A percentile compares a stretch with the other conserved stretches of the same genome.
These are phyloP conservation scores for Diaporthe sp. DNA, from an alignment of 2,329 filamentous ascomycete species.

Conservation along the genomic window DNA sequence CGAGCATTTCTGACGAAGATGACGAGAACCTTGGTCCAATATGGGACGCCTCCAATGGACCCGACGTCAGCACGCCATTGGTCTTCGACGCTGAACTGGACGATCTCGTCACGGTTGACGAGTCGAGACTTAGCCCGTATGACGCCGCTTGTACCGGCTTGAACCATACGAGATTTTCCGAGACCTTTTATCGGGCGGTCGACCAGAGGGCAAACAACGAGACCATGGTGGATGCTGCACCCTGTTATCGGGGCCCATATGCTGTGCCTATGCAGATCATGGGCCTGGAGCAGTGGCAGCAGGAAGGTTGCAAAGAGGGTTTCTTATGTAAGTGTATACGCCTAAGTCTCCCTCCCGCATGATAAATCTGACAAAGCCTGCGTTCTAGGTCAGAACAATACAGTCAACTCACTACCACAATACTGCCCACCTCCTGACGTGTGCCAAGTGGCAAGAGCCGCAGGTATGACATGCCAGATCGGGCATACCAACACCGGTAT, in stretches of 20 bases:
- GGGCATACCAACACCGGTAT: slow-evolving; percentile 56
- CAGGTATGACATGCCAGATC: slow-evolving; percentile 51
- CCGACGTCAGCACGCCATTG: slow-evolving; percentile 49
- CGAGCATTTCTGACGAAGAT: slow-evolving; percentile 40
- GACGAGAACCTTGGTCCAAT: slow-evolving; percentile 46
- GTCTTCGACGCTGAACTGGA: slow-evolving; percentile 48
- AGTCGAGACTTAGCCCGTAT: slow-evolving; percentile 50
- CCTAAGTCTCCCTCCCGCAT: neutral
- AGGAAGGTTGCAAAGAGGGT: slow-evolving; percentile 55
- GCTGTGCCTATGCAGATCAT: slow-evolving; percentile 59
- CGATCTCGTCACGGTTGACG: slow-evolving; percentile 47
- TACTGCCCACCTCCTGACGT: slow-evolving; percentile 57
- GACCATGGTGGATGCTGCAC: slow-evolving; percentile 53
- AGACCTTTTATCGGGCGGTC: slow-evolving; percentile 55
- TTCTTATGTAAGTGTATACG: slow-evolving; percentile 58
- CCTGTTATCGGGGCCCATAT: slow-evolving; percentile 55
- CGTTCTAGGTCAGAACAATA: slow-evolving; percentile 58
- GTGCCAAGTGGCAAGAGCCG: slow-evolving; percentile 55
- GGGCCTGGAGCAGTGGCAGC: slow-evolving; percentile 52
- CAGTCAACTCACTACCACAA: slow-evolving; percentile 61
- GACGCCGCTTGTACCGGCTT: slow-evolving; percentile 58
- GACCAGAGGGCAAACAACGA: slow-evolving; percentile 47
- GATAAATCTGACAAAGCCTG: slow-evolving; percentile 25
- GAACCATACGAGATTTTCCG: slow-evolving; percentile 58
- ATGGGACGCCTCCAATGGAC: slow-evolving; percentile 55